phyloP scores from a whole-genome alignment of 2,329 filamentous ascomycete species.

The Talaromyces marneffei region DNA sequence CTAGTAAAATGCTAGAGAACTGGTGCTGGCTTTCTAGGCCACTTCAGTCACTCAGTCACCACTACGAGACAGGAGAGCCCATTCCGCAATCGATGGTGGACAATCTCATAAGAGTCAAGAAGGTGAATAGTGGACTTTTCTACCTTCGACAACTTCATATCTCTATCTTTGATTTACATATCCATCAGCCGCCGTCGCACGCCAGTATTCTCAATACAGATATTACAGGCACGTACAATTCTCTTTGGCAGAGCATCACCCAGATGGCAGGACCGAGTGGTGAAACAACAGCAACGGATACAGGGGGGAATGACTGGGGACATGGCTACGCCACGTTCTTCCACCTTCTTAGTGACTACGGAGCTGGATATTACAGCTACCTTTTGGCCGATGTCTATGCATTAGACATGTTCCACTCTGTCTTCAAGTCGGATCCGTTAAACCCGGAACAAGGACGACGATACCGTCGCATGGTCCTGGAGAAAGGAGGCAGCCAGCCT shows the following conservation, averaged over 20 bases:
- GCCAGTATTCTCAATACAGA: not conserved
- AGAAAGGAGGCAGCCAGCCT: slow-evolving; percentile 43
- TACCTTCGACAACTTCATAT: slow-evolving; percentile 36
- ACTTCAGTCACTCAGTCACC: slow-evolving; percentile 21
- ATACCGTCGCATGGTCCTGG: slow-evolving; percentile 42
- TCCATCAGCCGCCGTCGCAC: slow-evolving; percentile 27
- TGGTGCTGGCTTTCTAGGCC: slow-evolving; percentile 34
- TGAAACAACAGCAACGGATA: not conserved
- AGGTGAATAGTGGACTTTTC: slow-evolving; percentile 27
- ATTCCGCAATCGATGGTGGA: slow-evolving; percentile 31
- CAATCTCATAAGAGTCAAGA: slow-evolving; percentile 29
- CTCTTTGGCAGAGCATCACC: not conserved
- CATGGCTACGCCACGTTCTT: slow-evolving; percentile 26
- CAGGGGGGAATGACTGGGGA: not conserved
- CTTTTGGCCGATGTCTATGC: slow-evolving; percentile 38
- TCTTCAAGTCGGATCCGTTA: slow-evolving; percentile 43
- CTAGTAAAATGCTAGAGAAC: slow-evolving; percentile 40
- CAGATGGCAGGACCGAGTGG: not conserved
- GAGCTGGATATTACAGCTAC: slow-evolving; percentile 43
- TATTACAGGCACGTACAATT: not conserved
- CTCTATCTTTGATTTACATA: slow-evolving; percentile 37
- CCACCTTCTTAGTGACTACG: slow-evolving; percentile 37
- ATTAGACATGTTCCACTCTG: slow-evolving; percentile 41
- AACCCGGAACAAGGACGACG: slow-evolving; percentile 36
- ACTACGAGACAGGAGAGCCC: slow-evolving; percentile 21